phyloP scores from a whole-genome alignment of 148 eudicot species.

The Vaccinium myrtillus region DNA sequence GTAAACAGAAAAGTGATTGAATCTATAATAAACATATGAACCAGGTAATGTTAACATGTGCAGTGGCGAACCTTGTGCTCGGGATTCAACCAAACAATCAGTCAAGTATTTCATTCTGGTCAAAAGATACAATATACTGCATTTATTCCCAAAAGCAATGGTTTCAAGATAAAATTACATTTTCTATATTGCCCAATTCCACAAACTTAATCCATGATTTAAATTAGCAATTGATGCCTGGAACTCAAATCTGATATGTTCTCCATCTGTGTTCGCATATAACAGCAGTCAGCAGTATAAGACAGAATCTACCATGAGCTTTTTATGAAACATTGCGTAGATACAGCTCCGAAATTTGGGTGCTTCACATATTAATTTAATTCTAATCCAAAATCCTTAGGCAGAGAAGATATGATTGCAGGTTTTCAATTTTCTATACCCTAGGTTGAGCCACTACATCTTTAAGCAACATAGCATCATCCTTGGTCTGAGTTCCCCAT shows the following conservation, averaged over 20 bases:
- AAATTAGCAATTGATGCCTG: not conserved
- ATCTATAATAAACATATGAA: not conserved
- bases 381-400: not conserved
- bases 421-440: not conserved
- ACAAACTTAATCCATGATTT: not conserved
- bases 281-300: not conserved
- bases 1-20: not conserved
- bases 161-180: not conserved
- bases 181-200: not conserved
- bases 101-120: constrained; percentile 1
- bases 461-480: not conserved
- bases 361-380: not conserved
- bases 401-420: not conserved
- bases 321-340: not conserved
- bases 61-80: not conserved
- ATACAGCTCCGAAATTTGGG: not conserved
- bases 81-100: not conserved
- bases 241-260: not conserved
- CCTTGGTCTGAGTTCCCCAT: not conserved
- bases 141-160: not conserved
- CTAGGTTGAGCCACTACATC: not conserved
- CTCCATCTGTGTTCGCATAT: constrained; percentile 1
- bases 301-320: not conserved
- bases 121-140: not conserved
- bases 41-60: not conserved